phyloP scores from a whole-genome alignment of 1,139 yeast genomes.

The Spencermartinsiella ligniputridi region DNA sequence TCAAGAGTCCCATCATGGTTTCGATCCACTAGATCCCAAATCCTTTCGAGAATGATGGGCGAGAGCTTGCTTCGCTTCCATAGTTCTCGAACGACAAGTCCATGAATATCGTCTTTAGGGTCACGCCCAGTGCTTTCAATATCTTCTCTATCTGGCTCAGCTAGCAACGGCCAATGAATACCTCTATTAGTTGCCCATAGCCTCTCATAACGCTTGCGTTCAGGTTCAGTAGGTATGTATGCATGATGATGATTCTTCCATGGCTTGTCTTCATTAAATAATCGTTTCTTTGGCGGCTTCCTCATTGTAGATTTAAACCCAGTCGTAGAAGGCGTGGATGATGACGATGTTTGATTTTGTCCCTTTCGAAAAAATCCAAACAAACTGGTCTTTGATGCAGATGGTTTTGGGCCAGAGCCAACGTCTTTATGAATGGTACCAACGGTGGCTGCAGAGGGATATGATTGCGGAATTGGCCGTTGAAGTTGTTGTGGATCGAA shows the following conservation, averaged over 20 bases:
- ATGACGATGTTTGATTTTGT: not conserved
- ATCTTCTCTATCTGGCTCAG: conserved; percentile 26
- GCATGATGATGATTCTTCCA: conserved; percentile 85
- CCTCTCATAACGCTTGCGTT: conserved; percentile 85
- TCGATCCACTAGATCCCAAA: conserved; percentile 79
- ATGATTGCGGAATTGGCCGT: not conserved
- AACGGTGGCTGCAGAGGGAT: not conserved
- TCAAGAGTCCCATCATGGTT: conserved; percentile 73
- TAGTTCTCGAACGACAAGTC: conserved; percentile 66
- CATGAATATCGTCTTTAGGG: conserved; percentile 48
- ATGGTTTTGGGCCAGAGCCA: not conserved
- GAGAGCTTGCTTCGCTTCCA: conserved; percentile 79
- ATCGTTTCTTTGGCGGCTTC: conserved; percentile 46
- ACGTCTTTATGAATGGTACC: not conserved
- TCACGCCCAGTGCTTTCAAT: conserved; percentile 30
- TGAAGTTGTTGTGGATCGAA: not conserved
- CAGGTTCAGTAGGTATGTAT: conserved; percentile 58
- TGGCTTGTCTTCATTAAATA: conserved; percentile 85
- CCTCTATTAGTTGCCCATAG: conserved; percentile 90
- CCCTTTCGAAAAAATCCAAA: not conserved
- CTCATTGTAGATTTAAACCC: conserved; percentile 53
- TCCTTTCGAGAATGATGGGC: conserved; percentile 53
- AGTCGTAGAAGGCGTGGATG: not conserved
- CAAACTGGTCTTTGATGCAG: not conserved
- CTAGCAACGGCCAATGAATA: conserved; percentile 40